Percentiles rank a stretch among this genome's conserved stretches.
These are phyloP conservation scores for Pseudonitzschia multiseries DNA, from an alignment of 108 stramenopile species.

Conservation along the genomic window DNA sequence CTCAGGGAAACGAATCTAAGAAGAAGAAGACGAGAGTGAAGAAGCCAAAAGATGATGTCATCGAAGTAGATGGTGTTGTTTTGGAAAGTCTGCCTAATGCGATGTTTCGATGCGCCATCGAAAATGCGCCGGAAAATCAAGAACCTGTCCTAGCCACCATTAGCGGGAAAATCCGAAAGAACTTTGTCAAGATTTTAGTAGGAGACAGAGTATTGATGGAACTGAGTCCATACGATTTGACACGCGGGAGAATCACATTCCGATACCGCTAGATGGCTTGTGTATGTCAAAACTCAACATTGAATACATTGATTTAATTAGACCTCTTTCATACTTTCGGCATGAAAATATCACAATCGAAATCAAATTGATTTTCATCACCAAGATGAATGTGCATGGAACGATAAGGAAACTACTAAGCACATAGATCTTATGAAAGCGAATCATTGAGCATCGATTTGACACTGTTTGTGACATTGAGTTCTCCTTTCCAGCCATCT, in stretches of 20 bases:
- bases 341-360: neutral
- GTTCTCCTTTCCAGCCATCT: too few species aligned
- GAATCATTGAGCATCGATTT: too few species aligned
- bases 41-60: slow-evolving; percentile 89
- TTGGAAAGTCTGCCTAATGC: slow-evolving; percentile 90
- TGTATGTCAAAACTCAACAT: neutral
- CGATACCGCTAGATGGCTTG: slow-evolving; percentile 63
- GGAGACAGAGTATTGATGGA: slow-evolving; percentile 92
- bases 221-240: slow-evolving; percentile 92
- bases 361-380: neutral
- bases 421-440: too few species aligned
- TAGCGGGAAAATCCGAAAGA: slow-evolving; percentile 92
- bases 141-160: slow-evolving; percentile 85
- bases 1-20: slow-evolving; percentile 70
- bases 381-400: too few species aligned
- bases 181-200: slow-evolving; percentile 90
- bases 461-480: too few species aligned
- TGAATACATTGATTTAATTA: neutral
- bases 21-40: slow-evolving; percentile 63
- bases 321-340: neutral
- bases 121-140: slow-evolving; percentile 81
- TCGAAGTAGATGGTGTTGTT: slow-evolving; percentile 85
- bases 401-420: too few species aligned
- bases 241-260: slow-evolving; percentile 92
- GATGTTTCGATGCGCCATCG: slow-evolving; percentile 89